These are phyloP conservation scores for Amylocystis lapponica DNA, from an alignment of 768 basidiomycete species.

Conservation along the genomic window DNA sequence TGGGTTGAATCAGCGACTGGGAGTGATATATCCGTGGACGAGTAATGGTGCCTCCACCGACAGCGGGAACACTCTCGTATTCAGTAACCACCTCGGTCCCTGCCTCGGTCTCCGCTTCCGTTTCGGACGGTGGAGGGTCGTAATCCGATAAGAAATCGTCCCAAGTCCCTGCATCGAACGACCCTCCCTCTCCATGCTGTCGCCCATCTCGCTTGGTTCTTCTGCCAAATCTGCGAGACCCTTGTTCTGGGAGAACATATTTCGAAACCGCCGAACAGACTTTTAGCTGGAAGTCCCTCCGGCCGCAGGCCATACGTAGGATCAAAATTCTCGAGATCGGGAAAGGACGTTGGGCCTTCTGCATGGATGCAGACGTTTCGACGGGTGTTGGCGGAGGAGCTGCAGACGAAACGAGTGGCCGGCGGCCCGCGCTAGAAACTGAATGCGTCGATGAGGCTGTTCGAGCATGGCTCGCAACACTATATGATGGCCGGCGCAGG, in stretches of 20 bases:
- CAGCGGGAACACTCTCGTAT: conserved; percentile 86
- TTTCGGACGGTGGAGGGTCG: conserved; percentile 39
- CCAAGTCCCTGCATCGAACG: conserved; percentile 70
- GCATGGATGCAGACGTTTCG: conserved; percentile 22
- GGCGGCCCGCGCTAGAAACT: conserved; percentile 16
- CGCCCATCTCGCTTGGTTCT: conserved; percentile 41
- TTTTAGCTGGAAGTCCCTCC: conserved; percentile 83
- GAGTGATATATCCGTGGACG: conserved; percentile 83
- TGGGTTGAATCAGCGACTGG: conserved; percentile 65
- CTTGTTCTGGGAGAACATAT: conserved; percentile 60
- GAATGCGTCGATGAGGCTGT: conserved; percentile 7
- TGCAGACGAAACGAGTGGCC: conserved; percentile 11
- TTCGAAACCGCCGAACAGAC: conserved; percentile 70
- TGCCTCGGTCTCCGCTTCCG: conserved; percentile 21
- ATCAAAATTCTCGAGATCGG: conserved; percentile 83
- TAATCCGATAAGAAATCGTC: conserved; percentile 47
- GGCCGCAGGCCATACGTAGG: conserved; percentile 95
- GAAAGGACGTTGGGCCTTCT: conserved; percentile 33
- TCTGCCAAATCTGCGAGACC: conserved; percentile 76
- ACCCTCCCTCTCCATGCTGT: conserved; percentile 40
- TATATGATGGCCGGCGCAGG: conserved; percentile 3
- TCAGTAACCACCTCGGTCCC: conserved; percentile 45
- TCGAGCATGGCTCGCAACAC: neutral
- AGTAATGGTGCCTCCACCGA: conserved; percentile 84
- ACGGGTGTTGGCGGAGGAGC: conserved; percentile 18